Conservation (phyloP, 495 filamentous ascomycete species). For the Trichoderma erinaceum region DNA sequence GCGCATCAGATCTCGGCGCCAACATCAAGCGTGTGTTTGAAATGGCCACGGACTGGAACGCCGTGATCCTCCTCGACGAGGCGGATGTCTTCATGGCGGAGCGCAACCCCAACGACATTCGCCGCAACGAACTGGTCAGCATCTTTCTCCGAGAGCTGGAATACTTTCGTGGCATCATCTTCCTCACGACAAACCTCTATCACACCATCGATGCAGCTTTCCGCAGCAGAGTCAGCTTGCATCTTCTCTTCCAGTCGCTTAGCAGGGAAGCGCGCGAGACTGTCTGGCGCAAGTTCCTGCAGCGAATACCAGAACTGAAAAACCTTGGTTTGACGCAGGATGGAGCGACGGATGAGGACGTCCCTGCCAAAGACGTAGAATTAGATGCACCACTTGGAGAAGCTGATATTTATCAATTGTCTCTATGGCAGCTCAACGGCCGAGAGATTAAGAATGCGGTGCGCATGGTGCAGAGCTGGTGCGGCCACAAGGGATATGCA, state of each 20-base stretch:
- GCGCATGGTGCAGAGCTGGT: constrained; percentile 42
- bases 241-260: constrained; percentile 28
- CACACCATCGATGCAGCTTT: constrained; percentile 33
- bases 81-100: constrained; percentile 48
- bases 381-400: constrained; percentile 32
- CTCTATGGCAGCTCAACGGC: constrained; percentile 48
- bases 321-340: neutral
- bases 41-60: constrained; percentile 46
- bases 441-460: constrained; percentile 61
- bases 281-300: constrained; percentile 31
- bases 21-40: constrained; percentile 47
- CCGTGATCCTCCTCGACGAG: constrained; percentile 48
- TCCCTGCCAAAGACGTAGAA: constrained; percentile 15
- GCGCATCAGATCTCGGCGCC: constrained; percentile 38
- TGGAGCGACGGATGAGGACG: neutral
- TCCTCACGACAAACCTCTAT: constrained; percentile 46
- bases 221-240: constrained; percentile 29
- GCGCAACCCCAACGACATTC: constrained; percentile 40
- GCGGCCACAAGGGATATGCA: constrained; percentile 30
- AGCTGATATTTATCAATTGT: constrained; percentile 40
- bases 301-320: constrained; percentile 13
- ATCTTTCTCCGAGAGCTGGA: constrained; percentile 51
- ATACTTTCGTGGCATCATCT: constrained; percentile 49
- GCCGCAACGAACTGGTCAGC: constrained; percentile 46
- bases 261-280: constrained; percentile 23